Evolutionary conservation across 371 early-diverging fungal species (phyloP).

Genomic region (Circinella umbellata): DNA sequence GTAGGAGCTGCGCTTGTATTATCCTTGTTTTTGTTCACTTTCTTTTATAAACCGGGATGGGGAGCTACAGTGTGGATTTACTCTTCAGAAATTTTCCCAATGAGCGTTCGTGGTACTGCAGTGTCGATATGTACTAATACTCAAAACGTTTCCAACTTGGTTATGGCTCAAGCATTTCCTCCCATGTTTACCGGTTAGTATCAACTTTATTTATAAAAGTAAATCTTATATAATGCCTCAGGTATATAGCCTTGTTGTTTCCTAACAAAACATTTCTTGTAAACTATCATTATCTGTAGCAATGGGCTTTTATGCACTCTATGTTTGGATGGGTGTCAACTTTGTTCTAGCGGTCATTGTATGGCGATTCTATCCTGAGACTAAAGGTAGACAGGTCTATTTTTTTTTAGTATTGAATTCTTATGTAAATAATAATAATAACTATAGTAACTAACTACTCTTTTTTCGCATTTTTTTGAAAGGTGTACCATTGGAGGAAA

Average conservation of each 20-base stretch:
- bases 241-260: no score
- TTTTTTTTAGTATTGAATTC: no score
- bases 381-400: constrained; percentile 45
- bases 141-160: constrained; percentile 81
- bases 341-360: constrained; percentile 55
- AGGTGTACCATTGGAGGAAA: constrained; percentile 70
- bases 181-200: constrained; percentile 63
- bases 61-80: constrained; percentile 91
- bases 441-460: no score
- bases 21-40: constrained; percentile 35
- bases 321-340: constrained; percentile 34
- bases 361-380: constrained; percentile 79
- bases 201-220: background rate
- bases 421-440: no score
- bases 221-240: no score
- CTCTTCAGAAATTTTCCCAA: constrained; percentile 84
- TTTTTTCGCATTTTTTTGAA: no score
- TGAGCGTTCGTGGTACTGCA: constrained; percentile 73
- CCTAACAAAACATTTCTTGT: background rate
- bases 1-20: constrained; percentile 29
- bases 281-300: constrained; percentile 22
- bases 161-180: constrained; percentile 64
- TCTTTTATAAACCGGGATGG: constrained; percentile 62
- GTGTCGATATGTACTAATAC: constrained; percentile 80
- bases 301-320: constrained; percentile 48